Evolutionary conservation across 768 basidiomycete genomes (phyloP), one percentile per base, ranked within the genome.

Genomic region (Glaciozyma antarctica): DNA sequence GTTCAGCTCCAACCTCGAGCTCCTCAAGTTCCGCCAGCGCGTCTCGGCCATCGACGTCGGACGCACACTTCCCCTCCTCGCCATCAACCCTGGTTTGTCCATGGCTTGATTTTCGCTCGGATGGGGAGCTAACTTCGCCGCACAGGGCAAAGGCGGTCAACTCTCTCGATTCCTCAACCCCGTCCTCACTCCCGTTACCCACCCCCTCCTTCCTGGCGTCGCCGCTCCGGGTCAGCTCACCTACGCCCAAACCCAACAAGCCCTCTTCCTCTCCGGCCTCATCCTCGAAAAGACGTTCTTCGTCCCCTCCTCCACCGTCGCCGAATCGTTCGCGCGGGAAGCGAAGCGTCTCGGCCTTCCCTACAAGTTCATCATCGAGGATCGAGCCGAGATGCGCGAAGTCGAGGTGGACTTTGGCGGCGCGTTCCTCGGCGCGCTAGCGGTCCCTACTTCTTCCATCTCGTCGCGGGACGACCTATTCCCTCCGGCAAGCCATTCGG

Each of bases 161-260:
- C 47, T 70, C 41, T 70, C 69, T 21, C 62, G 65, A 5, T 70
- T 61, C 53, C 62, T 70, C 70, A 97, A 98, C 77, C 76, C 80
- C 5, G 87, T 86, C 9, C 83, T 99, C 71, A 93, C 86, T 47
- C 94, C 94, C 12, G 84, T 97, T 52, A 88, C 91, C 0, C 94
- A 97, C 75, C 85, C 90, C 0, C 79, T 86, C 6, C 81, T 94
- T 13, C 92, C 92, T 0, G 81, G 79, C 61, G 85, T 86, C 70
- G 90, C 92, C 0, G 94, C 92, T 0, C 92, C 92, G 2, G 93
- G 93, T 12, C 92, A 97, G 73, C 81, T 97, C 38, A 86, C 90
- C 6, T 88, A 88, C 76, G 83, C 81, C 15, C 83, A 95, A 75
- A 90, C 97, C 55, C 88, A 93, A 70, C 79, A 80, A 47, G 88